These are phyloP conservation scores for Danielia oregonensis DNA, from an alignment of 805 yeast species.

Conservation along the genomic window DNA sequence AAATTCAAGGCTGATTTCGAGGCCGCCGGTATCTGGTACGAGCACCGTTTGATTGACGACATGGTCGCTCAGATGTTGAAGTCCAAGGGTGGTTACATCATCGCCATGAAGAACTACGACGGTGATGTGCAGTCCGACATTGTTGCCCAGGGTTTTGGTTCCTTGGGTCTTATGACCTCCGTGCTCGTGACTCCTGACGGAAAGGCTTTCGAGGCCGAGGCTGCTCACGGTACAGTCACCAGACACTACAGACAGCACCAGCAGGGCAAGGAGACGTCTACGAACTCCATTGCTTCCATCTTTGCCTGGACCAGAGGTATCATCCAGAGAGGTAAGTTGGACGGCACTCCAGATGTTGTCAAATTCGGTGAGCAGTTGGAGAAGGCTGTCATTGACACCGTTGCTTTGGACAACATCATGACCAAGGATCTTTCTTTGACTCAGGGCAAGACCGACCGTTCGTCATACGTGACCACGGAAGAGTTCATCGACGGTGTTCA, in stretches of 20 bases:
- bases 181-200: constrained; percentile 97
- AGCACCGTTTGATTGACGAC: constrained; percentile 94
- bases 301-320: constrained; percentile 97
- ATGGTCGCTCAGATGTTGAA: constrained; percentile 99
- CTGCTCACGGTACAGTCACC: constrained; percentile 99
- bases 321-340: constrained; percentile 87
- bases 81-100: constrained; percentile 90
- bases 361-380: constrained; percentile 77
- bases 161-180: constrained; percentile 95
- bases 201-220: constrained; percentile 91
- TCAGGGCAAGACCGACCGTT: constrained; percentile 79
- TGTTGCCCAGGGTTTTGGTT: constrained; percentile 97
- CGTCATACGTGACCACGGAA: constrained; percentile 82
- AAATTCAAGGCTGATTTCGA: constrained; percentile 73
- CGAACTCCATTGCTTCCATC: constrained; percentile 95
- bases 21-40: constrained; percentile 85
- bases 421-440: constrained; percentile 94
- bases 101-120: constrained; percentile 96
- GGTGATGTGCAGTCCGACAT: constrained; percentile 97
- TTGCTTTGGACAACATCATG: constrained; percentile 80
- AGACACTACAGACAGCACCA: constrained; percentile 96
- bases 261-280: constrained; percentile 94
- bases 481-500: constrained; percentile 86
- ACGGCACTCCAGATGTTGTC: constrained; percentile 79
- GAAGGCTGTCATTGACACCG: constrained; percentile 82